Evolutionary conservation across 225 moss, liverwort and hornwort genomes (phyloP).

Genomic region (Sphagnum contortum): DNA sequence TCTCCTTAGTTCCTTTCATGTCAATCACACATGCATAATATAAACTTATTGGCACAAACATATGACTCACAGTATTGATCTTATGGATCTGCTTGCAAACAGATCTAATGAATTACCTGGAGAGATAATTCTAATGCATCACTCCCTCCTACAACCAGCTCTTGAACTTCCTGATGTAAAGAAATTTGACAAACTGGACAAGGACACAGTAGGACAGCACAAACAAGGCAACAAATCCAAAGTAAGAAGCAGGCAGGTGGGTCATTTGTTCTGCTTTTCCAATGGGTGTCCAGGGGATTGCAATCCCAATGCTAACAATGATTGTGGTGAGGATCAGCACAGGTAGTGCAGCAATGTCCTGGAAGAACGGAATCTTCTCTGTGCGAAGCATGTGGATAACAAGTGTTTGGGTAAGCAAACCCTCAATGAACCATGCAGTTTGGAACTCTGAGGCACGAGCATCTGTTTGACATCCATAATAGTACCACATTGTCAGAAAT

Average conservation of each 20-base stretch:
- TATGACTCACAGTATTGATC: too few relatives aligned
- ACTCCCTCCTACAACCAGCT: constrained; percentile 13
- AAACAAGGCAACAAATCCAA: constrained; percentile 15
- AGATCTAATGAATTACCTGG: too few relatives aligned
- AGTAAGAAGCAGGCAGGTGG: constrained; percentile 16
- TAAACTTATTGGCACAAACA: too few relatives aligned
- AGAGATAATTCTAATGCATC: too few relatives aligned
- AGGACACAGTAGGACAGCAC: constrained; percentile 13
- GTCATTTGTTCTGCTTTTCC: constrained; percentile 16
- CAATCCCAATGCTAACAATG: constrained; percentile 12
- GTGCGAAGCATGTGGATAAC: constrained; percentile 28
- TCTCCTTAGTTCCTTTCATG: too few relatives aligned
- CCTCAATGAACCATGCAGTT: constrained; percentile 26
- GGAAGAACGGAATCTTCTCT: constrained; percentile 18
- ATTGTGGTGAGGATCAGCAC: constrained; percentile 15
- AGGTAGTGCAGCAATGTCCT: constrained; percentile 14
- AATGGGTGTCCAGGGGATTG: constrained; percentile 17
- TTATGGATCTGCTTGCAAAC: too few relatives aligned
- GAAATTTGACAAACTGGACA: constrained; percentile 15
- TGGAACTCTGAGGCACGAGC: constrained; percentile 15
- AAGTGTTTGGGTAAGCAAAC: constrained; percentile 23
- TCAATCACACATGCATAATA: too few relatives aligned
- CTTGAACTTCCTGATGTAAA: constrained; percentile 9
- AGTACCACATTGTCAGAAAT: constrained; percentile 26
- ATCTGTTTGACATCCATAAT: constrained; percentile 10